These are phyloP conservation scores for Stenogyne calaminthoides DNA, from an alignment of 305 asterid genomes.

Conservation along the genomic window DNA sequence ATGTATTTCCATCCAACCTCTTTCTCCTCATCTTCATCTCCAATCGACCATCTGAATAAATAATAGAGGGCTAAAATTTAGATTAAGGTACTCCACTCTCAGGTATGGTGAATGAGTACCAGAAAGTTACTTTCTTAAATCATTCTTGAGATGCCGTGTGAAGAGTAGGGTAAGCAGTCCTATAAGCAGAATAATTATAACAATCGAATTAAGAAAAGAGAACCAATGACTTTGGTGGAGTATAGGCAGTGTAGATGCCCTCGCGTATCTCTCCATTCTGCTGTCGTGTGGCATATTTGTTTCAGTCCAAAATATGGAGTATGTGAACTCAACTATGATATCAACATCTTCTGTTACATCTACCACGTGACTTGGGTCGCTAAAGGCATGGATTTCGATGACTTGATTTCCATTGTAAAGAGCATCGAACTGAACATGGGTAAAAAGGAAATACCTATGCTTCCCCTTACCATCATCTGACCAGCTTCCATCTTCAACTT, in stretches of 20 bases:
- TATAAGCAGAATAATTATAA: constrained; percentile 57
- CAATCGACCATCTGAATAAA: constrained; percentile 59
- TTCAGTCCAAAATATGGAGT: constrained; percentile 65
- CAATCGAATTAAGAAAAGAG: constrained; percentile 62
- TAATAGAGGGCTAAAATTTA: constrained; percentile 21
- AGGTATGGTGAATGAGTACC: constrained; percentile 23
- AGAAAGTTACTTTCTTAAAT: constrained; percentile 69
- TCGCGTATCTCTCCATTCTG: constrained; percentile 71
- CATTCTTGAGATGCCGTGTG: constrained; percentile 74
- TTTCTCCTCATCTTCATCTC: constrained; percentile 85
- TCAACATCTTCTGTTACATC: constrained; percentile 71
- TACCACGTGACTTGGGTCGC: constrained; percentile 70
- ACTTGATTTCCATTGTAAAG: constrained; percentile 70
- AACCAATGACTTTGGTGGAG: constrained; percentile 70
- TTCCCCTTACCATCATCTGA: constrained; percentile 46
- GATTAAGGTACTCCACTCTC: constrained; percentile 3
- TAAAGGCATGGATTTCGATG: constrained; percentile 68
- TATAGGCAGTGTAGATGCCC: constrained; percentile 59
- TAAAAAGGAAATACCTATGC: constrained; percentile 58
- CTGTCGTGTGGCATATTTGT: constrained; percentile 46
- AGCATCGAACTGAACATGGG: constrained; percentile 71
- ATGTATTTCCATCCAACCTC: constrained; percentile 82
- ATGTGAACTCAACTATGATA: constrained; percentile 58
- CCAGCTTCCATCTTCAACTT: constrained; percentile 69
- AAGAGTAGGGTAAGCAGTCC: constrained; percentile 64